phyloP scores from a whole-genome alignment of 345 rosid genomes.

The Anastatica hierochuntica region DNA sequence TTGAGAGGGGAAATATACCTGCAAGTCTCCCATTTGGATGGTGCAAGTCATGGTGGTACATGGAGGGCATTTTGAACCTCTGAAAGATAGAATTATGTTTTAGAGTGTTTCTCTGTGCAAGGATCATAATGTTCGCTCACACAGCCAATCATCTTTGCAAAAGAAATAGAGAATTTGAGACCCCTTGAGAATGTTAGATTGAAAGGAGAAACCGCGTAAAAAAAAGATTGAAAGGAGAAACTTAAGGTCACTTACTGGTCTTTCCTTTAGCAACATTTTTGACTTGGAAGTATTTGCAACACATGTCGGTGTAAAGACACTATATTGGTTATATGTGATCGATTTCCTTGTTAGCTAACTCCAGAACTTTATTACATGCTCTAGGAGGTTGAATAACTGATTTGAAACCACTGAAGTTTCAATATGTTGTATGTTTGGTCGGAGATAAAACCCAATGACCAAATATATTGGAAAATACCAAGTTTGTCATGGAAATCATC shows the following conservation, averaged over 20 bases:
- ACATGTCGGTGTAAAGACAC: conserved; percentile 79
- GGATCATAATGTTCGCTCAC: conserved; percentile 78
- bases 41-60: conserved; percentile 52
- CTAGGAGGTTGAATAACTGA: conserved; percentile 62
- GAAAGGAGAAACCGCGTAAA: too few species aligned
- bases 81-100: conserved; percentile 61
- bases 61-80: conserved; percentile 80
- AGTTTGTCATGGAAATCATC: conserved; percentile 79
- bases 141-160: conserved; percentile 42
- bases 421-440: conserved; percentile 64
- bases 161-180: too few species aligned
- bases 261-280: conserved; percentile 39
- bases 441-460: conserved; percentile 86
- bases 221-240: too few species aligned
- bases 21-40: conserved; percentile 84
- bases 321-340: conserved; percentile 84
- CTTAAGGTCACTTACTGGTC: conserved; percentile 45
- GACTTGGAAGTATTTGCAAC: conserved; percentile 43
- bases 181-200: too few species aligned
- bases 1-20: conserved; percentile 33
- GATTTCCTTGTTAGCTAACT: conserved; percentile 49
- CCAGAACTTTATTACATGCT: conserved; percentile 41
- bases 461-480: conserved; percentile 72
- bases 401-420: conserved; percentile 49
- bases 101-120: conserved; percentile 79